Base-by-base conservation (phyloP, 2,329 filamentous ascomycete genomes). In the Calonectria leucothoes region DNA sequence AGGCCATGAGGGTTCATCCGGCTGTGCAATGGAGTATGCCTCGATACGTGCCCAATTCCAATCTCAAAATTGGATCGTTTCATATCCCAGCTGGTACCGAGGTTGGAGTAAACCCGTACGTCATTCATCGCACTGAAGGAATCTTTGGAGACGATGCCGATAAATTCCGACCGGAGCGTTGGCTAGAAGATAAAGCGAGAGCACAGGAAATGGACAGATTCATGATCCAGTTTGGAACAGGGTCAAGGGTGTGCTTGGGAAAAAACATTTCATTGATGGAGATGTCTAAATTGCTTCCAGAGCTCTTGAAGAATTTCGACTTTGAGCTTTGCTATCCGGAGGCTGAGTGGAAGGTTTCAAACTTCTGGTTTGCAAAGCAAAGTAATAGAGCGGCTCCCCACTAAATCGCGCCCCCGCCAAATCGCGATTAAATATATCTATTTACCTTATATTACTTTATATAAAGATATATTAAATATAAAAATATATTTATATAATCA, bases 181-280 rank as follows among this genome's bases (percentile, higher is more conserved):
- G 70, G 70, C 15, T 72, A n/a, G 70, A 69, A 14, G 48, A 72
- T 6, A 33, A 52, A 4, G 49, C 20, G 0, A 52, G 14, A 17
- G 49, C 27, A 17, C 27, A 27, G 3, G 49, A 52, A n/a, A 52
- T 52, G 49, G 49, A 52, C 31, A 27, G 49, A 31, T 52, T 31
- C 3, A 52, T 52, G 49, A 52, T 52, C 17, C 70, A 72, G 15
- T 72, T 72, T 35, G 65, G 70, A 8, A 39, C 15, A 0, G 70
- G 70, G 12, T 64, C 70, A 25, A 48, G 70, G 3, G 6, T 69
- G 1, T 72, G 70, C 20, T 35, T 72, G 12, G 65, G 70, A 1
- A 69, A 69, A 48, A 72, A 72, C 3, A 69, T 72, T 15, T 69
- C 65, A 7, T 20, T 72, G 35, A 72, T 72, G 70, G 70, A 69